phyloP scores from a whole-genome alignment of 164 flowering plant genomes.

The Aristolochia fimbriata region DNA sequence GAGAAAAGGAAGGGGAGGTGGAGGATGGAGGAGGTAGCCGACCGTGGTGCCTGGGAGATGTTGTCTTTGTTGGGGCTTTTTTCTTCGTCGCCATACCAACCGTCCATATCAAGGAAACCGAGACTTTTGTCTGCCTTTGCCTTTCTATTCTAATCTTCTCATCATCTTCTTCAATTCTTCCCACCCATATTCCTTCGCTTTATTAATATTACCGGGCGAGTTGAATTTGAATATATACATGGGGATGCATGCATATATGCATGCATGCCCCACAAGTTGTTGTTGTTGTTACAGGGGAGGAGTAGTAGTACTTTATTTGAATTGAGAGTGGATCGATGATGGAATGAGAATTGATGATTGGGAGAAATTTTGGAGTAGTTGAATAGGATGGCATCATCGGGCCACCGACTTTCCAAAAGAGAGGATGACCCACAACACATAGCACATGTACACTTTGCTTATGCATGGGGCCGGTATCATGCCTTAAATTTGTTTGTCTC shows the following conservation, averaged over 20 bases:
- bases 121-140: conserved; percentile 6
- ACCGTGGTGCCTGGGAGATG: conserved; percentile 10
- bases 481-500: conserved; percentile 11
- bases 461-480: conserved; percentile 16
- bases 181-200: not conserved
- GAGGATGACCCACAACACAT: conserved; percentile 10
- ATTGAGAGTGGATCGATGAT: no score
- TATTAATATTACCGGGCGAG: not conserved
- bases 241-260: no score
- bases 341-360: not conserved
- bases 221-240: no score
- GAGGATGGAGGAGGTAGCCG: conserved; percentile 8
- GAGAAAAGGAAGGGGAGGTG: not conserved
- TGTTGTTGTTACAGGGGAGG: no score
- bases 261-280: no score
- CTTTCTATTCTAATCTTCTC: not conserved
- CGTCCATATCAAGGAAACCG: conserved; percentile 20
- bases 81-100: conserved; percentile 11
- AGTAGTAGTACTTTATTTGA: no score
- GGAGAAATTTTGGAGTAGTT: not conserved
- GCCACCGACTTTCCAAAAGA: conserved; percentile 14
- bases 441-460: conserved; percentile 5
- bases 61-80: conserved; percentile 11
- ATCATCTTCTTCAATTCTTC: no score
- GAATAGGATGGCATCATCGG: conserved; percentile 4